These are phyloP conservation scores for Vaccinium corymbosum DNA, from an alignment of 148 eudicot genomes.

Conservation along the genomic window DNA sequence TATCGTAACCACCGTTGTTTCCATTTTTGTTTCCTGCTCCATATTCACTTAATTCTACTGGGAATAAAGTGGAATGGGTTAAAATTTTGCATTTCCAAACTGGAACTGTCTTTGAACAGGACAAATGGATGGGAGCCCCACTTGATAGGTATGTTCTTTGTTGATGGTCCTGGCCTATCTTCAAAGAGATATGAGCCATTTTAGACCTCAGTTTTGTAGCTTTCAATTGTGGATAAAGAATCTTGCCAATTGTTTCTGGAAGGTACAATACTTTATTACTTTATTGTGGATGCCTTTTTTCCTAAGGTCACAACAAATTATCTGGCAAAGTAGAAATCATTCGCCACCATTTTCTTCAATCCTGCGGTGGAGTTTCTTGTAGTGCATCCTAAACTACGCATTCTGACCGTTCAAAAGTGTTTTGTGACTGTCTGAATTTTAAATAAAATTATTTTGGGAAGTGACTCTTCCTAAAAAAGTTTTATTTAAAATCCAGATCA, in stretches of 20 bases:
- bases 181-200: constrained; percentile 1
- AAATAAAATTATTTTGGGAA: no score
- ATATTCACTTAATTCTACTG: background rate
- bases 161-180: constrained; percentile 16
- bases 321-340: background rate
- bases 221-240: no score
- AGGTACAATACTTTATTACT: background rate
- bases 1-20: no score
- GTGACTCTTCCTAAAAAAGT: no score
- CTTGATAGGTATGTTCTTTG: background rate
- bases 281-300: constrained; percentile 14
- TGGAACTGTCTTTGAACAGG: background rate
- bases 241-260: background rate
- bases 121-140: background rate
- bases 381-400: no score
- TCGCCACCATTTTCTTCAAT: background rate
- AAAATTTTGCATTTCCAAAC: background rate
- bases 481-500: no score
- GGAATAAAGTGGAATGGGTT: background rate
- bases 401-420: no score
- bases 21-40: background rate
- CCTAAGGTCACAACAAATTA: background rate
- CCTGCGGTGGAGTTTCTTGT: no score
- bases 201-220: background rate
- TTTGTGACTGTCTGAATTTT: no score